Evolutionary conservation across 2,329 filamentous ascomycete genomes (phyloP).

Genomic region (Fusarium sp.): DNA sequence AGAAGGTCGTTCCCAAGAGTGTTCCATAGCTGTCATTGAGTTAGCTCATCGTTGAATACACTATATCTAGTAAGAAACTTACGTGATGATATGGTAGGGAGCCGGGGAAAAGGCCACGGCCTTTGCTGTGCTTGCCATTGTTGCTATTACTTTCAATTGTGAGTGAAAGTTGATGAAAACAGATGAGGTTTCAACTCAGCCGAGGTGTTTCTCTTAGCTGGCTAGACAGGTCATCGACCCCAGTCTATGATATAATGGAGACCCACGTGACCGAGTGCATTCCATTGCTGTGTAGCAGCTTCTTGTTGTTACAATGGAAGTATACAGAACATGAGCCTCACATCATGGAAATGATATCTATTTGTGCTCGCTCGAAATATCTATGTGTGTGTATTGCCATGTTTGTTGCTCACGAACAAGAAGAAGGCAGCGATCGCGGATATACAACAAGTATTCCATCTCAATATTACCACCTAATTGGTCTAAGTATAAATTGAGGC

Average conservation of each 20-base stretch:
- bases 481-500: neutral
- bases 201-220: slow-evolving; percentile 5
- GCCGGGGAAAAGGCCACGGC: slow-evolving; percentile 71
- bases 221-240: slow-evolving; percentile 7
- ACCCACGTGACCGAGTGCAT: slow-evolving; percentile 48
- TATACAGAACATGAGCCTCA: neutral
- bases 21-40: slow-evolving; percentile 78
- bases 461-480: neutral
- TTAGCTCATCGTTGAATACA: slow-evolving; percentile 29
- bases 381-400: neutral
- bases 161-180: slow-evolving; percentile 11
- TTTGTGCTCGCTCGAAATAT: neutral
- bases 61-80: slow-evolving; percentile 46
- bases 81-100: slow-evolving; percentile 83
- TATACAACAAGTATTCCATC: neutral
- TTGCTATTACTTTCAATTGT: slow-evolving; percentile 28
- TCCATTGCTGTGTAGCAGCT: neutral
- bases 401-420: neutral
- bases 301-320: neutral
- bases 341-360: neutral
- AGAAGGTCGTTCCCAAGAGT: slow-evolving; percentile 86
- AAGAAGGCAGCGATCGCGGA: neutral
- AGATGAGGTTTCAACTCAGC: slow-evolving; percentile 22
- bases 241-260: slow-evolving; percentile 39
- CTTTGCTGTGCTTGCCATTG: slow-evolving; percentile 60